Evolutionary conservation across 2,329 filamentous ascomycete species (phyloP), one percentile per base, ranked within the genome.

Genomic region (Tolypocladium amazonense): DNA sequence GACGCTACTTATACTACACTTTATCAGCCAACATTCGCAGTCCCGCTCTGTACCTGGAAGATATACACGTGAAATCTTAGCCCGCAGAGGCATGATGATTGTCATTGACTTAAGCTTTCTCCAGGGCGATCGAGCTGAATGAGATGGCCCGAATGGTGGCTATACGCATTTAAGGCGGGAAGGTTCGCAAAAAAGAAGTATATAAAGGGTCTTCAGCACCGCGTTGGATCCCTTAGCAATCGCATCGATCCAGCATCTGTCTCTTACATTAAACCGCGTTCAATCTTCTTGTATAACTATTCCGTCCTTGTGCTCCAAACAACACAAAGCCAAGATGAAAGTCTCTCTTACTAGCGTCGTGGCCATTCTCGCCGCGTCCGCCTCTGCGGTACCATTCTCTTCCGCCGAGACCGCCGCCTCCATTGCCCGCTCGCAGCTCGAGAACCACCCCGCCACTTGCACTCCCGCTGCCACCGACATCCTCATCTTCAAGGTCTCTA

Each of bases 401-500:
- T 12, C 47, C 7, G 27, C 47, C 18, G 47, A 52, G 27, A 30
- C 47, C 15, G 25, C 47, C 6, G 47, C 47, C 27, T 30, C 15
- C 27, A 20, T 52, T 11, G 47, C 47, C 47, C 47, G 47, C 25
- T 52, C 47, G 27, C 25, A 33, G 15, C 47, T 52, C 25, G 47
- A 52, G 47, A 33, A 33, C 27, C 47, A 27, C 25, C 25, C 47
- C 6, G 33, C 47, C 25, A 52, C 30, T 15, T 60, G 60, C 58
- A 55, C 55, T 27, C 3, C 18, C 25, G 35, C 5, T 8, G 38
- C 47, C 14, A 72, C 71, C 5, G 53, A 64, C 38, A 56, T 30
- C 2, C 60, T 63, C 47, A 54, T 62, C 58, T 62, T 62, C 52
- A 7, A 8, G 1, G 50, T 47, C 15, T 56, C 61, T 33, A 61